phyloP scores from a whole-genome alignment of 1,139 yeast genomes.

The Scheffersomyces titani region DNA sequence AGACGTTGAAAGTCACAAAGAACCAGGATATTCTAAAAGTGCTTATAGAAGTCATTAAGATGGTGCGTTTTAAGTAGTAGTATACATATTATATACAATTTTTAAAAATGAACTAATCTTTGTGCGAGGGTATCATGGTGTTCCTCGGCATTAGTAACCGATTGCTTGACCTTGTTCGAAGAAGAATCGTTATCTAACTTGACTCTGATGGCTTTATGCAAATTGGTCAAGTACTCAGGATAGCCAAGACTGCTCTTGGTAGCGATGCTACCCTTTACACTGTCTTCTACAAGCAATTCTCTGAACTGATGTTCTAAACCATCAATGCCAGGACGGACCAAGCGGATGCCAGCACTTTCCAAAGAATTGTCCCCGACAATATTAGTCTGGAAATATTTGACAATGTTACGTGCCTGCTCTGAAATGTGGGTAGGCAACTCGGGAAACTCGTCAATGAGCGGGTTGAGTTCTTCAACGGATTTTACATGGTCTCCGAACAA shows the following conservation, averaged over 20 bases:
- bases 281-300: constrained; percentile 74
- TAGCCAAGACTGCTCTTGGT: constrained; percentile 51
- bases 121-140: constrained; percentile 39
- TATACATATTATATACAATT: not conserved
- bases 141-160: constrained; percentile 29
- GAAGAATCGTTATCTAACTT: constrained; percentile 50
- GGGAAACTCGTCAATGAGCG: constrained; percentile 67
- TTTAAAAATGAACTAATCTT: constrained; percentile 38
- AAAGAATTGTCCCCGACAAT: constrained; percentile 32
- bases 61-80: constrained; percentile 13
- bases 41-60: constrained; percentile 21
- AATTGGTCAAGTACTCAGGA: constrained; percentile 58
- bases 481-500: constrained; percentile 63
- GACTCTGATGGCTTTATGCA: constrained; percentile 63
- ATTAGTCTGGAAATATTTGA: constrained; percentile 49
- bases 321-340: constrained; percentile 69
- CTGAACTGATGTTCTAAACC: constrained; percentile 59
- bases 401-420: constrained; percentile 62
- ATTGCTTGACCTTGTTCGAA: constrained; percentile 31
- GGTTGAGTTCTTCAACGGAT: constrained; percentile 44
- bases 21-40: constrained; percentile 19
- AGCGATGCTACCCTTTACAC: constrained; percentile 28
- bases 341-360: constrained; percentile 49
- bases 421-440: constrained; percentile 70
- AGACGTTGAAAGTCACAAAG: constrained; percentile 13